Base-by-base conservation (phyloP, 2,329 filamentous ascomycete species). In the Penicillium brevicompactum region DNA sequence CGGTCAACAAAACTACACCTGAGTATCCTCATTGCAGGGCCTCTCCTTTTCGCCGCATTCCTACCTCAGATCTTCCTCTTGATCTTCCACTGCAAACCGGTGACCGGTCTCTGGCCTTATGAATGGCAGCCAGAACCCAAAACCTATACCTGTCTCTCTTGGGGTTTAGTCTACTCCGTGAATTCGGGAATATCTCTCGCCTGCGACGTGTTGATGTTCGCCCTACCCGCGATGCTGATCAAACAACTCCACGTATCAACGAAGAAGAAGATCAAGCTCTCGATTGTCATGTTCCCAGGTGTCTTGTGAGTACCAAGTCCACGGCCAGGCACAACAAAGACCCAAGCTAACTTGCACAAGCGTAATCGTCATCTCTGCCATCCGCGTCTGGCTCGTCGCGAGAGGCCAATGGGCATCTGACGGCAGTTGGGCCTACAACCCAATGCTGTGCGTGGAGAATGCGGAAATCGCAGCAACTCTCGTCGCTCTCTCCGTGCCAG, bases 21-120 rank as follows among this genome's bases (percentile, higher is more conserved):
- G 14, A 56, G 50, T 38, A 67, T 68, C 24, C 57, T 67, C 11
- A 42, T 63, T 8, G 64, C 65, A 69, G 78, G 62, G 49, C 66
- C 41, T 60, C 67, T 27, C 32, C 62, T 82, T 18, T 59, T 77
- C 32, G 73, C 69, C 6, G 77, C 76, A 0, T 82, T 74, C 46
- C 55, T 83, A 1, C 76, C 79, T 0, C 80, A 83, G 53, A 67
- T 83, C 11, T 71, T 81, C 24, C 71, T 83, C 2, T 69, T 83
- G 46, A 71, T 83, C 53, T 81, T 83, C 57, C 80, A 83, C 64
- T 83, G 80, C 55, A 64, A 61, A 1, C 81, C 81, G 0, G 78
- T 82, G 0, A 83, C 80, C 0, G 78, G 73, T 0, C 65, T 79
- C 2, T 83, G 81, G 81, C 80, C 81, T 0, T 83, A 83, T 50